phyloP scores from a whole-genome alignment of 2,329 filamentous ascomycete species.

The Thelonectria olida region DNA sequence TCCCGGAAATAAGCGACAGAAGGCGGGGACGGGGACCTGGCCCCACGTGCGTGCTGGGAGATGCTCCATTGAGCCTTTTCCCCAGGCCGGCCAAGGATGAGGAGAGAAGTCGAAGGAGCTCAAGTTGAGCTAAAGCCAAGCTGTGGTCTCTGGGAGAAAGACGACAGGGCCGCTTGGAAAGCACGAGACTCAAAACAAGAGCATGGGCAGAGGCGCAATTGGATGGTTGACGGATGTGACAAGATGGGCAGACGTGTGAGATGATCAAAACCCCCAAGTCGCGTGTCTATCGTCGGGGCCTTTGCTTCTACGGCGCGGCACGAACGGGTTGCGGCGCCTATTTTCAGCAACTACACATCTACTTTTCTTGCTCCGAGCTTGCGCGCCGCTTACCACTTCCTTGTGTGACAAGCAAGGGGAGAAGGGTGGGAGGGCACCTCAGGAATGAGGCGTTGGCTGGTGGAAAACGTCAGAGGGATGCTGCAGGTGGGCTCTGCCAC shows the following conservation, averaged over 20 bases:
- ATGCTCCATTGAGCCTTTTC: slow-evolving; percentile 57
- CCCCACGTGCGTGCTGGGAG: slow-evolving; percentile 61
- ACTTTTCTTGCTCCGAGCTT: no score
- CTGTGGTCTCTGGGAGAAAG: background rate
- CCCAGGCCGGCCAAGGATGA: slow-evolving; percentile 53
- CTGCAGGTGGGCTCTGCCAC: background rate
- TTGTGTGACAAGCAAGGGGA: background rate
- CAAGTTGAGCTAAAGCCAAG: slow-evolving; percentile 42
- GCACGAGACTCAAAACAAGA: no score
- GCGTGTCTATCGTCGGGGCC: slow-evolving; percentile 2
- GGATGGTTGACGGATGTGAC: slow-evolving; percentile 7
- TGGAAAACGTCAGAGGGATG: background rate
- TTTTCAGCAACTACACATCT: slow-evolving; percentile 16
- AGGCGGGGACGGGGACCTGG: slow-evolving; percentile 49
- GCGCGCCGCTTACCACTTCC: no score
- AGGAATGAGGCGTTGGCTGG: slow-evolving; percentile 5
- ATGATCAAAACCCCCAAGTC: slow-evolving; percentile 5
- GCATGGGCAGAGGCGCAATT: slow-evolving; percentile 34
- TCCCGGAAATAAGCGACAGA: slow-evolving; percentile 47
- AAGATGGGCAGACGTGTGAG: slow-evolving; percentile 16
- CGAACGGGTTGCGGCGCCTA: slow-evolving; percentile 10
- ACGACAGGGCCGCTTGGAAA: no score
- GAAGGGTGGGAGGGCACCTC: background rate
- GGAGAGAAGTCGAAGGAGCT: no score
- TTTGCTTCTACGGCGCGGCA: background rate